A percentile compares a stretch with the other conserved stretches of the same genome.
Evolutionary conservation across 805 yeast genomes (phyloP).

Genomic region (Blastobotrys terrestris): DNA sequence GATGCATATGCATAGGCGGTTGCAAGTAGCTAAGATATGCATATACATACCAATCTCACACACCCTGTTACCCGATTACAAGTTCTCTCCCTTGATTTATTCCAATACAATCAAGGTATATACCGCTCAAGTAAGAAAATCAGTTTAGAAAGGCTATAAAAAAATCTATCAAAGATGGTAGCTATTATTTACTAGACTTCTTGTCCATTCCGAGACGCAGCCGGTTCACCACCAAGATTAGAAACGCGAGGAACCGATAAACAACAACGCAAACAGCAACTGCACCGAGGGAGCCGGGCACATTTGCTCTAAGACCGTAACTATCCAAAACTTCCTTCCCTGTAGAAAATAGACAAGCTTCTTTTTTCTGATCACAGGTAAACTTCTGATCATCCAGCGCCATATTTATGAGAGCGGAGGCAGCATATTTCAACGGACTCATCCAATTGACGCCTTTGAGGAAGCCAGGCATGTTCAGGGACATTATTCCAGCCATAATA

Average conservation of each 20-base stretch:
- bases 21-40: too few relatives aligned
- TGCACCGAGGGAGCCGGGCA: conserved; percentile 20
- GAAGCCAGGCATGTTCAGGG: conserved; percentile 65
- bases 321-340: conserved; percentile 53
- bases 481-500: conserved; percentile 80
- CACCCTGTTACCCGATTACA: too few relatives aligned
- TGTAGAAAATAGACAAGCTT: conserved; percentile 42
- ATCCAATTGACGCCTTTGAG: conserved; percentile 65
- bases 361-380: conserved; percentile 41
- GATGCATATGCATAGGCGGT: too few relatives aligned
- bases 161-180: too few relatives aligned
- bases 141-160: too few relatives aligned
- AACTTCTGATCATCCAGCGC: conserved; percentile 50
- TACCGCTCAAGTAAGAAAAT: too few relatives aligned
- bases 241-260: conserved; percentile 23
- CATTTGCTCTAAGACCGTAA: conserved; percentile 37
- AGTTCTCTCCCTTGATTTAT: too few relatives aligned
- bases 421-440: conserved; percentile 73
- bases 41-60: too few relatives aligned
- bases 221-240: conserved; percentile 20
- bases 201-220: conserved; percentile 19
- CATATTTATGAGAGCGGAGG: conserved; percentile 51
- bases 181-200: neutral
- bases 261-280: conserved; percentile 22
- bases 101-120: too few relatives aligned